Evolutionary conservation across 306 rosid species (phyloP), one percentile per base, ranked within the genome.

Genomic region (Rosa rugosa): DNA sequence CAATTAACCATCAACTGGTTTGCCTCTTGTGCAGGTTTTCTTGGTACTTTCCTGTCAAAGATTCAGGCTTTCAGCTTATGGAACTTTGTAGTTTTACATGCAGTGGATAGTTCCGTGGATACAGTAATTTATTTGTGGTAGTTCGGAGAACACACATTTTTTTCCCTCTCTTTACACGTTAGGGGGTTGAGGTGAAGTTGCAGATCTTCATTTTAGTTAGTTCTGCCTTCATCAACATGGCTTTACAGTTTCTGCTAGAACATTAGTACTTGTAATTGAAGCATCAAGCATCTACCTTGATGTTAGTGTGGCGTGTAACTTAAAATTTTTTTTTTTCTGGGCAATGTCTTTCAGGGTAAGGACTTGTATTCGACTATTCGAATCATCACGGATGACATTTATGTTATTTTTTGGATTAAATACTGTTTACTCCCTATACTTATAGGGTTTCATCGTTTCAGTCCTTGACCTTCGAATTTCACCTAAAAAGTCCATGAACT

Each of bases 121-220:
- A 40, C 49, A 41, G 11, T 45, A 42, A 60, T 67, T 38, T 62
- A 53, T 80, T 80, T 80, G 49, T 40, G n/a, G 54, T 77, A 59
- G 60, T 41, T 83, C 78, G 80, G 45, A 77, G 70, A 78, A 49
- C 40, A 12, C 34, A 18, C 45, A 4, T 14, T 2, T 8, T 38
- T 74, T 44, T 60, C 41, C 25, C 18, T 69, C 44, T 51, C 53
- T 69, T 57, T 25, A 41, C 59, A 80, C 73, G 6, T 17, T 23
- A 42, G 31, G 84, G 81, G 89, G 77, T 81, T 8, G 72, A 78
- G 84, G 84, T 80, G 80, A 79, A 75, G 72, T 80, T 56, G 90
- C 85, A 81, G 93, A 79, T 75, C 80, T 82, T 77, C 77, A 53
- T 83, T 88, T 76, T 79, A 79, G 80, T 69, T 85, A 0, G 86